A percentile compares a stretch with the other conserved stretches of the same genome.
Conservation (phyloP, 2,329 filamentous ascomycete species). For the Aspergillus neoniger region DNA sequence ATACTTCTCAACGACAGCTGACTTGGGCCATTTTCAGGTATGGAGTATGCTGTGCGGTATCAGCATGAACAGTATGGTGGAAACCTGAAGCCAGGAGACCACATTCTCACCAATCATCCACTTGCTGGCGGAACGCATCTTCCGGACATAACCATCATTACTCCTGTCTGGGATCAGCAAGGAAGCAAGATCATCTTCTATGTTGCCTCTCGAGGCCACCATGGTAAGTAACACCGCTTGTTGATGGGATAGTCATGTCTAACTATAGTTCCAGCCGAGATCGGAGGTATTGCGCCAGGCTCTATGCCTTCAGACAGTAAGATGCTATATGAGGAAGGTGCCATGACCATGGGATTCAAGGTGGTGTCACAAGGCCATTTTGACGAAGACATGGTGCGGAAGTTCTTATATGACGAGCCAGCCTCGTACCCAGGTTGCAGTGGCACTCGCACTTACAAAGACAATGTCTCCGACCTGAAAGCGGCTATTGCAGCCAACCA, state of each 20-base stretch:
- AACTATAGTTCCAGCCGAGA: conserved; percentile 55
- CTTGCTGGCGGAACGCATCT: conserved; percentile 83
- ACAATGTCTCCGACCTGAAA: background rate
- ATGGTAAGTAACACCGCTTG: conserved; percentile 45
- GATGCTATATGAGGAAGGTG: background rate
- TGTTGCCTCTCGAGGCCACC: conserved; percentile 76
- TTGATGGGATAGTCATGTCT: background rate
- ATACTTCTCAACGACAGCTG: background rate
- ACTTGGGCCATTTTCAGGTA: conserved; percentile 33
- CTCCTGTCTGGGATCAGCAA: conserved; percentile 68
- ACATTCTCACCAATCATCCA: conserved; percentile 81
- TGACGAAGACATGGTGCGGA: conserved; percentile 77
- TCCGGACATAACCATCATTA: conserved; percentile 77
- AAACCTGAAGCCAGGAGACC: conserved; percentile 75
- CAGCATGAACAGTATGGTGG: conserved; percentile 80
- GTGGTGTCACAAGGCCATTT: conserved; percentile 53
- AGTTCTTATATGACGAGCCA: conserved; percentile 46
- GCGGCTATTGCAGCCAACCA: background rate
- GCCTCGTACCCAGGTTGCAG: background rate
- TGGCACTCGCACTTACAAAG: background rate
- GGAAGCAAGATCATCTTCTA: conserved; percentile 75
- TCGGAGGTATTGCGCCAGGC: conserved; percentile 78
- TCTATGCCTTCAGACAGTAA: conserved; percentile 64
- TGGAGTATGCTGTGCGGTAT: conserved; percentile 78
- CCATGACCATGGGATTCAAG: background rate